Conservation (phyloP, 1,284 basidiomycete genomes). For the Trametes sp. region DNA sequence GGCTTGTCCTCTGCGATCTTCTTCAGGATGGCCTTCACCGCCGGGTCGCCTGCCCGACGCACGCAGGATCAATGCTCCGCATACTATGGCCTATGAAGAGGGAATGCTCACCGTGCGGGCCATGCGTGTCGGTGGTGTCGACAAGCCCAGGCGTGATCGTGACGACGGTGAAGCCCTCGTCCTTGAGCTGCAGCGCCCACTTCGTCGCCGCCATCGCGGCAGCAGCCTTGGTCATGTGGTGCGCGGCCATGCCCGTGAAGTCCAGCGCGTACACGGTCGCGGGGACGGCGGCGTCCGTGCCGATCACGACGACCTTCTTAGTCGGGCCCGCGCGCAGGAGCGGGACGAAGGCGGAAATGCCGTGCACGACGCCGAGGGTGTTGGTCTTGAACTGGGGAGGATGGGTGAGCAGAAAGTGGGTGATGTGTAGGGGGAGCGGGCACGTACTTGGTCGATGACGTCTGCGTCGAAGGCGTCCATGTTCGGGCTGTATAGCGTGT, state of each 20-base stretch:
- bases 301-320: slow-evolving; percentile 49
- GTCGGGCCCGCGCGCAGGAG: slow-evolving; percentile 44
- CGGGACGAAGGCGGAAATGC: slow-evolving; percentile 47
- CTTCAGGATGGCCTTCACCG: background rate
- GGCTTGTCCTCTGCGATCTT: background rate
- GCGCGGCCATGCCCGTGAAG: slow-evolving; percentile 34
- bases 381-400: slow-evolving; percentile 43
- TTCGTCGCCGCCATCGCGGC: slow-evolving; percentile 49
- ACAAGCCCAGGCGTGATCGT: slow-evolving; percentile 48
- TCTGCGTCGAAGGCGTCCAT: slow-evolving; percentile 27
- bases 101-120: background rate
- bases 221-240: slow-evolving; percentile 48
- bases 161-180: slow-evolving; percentile 48
- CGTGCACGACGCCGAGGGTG: slow-evolving; percentile 46
- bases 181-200: slow-evolving; percentile 44
- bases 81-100: background rate
- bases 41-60: background rate
- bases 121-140: slow-evolving; percentile 31
- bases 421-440: background rate
- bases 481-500: slow-evolving; percentile 3
- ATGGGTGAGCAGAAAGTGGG: slow-evolving; percentile 29
- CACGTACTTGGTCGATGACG: slow-evolving; percentile 21
- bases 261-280: slow-evolving; percentile 34
- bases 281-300: slow-evolving; percentile 41
- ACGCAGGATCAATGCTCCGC: background rate